Base-by-base conservation (phyloP, 139 green algal genomes). In the Volvox reticuliferus region DNA sequence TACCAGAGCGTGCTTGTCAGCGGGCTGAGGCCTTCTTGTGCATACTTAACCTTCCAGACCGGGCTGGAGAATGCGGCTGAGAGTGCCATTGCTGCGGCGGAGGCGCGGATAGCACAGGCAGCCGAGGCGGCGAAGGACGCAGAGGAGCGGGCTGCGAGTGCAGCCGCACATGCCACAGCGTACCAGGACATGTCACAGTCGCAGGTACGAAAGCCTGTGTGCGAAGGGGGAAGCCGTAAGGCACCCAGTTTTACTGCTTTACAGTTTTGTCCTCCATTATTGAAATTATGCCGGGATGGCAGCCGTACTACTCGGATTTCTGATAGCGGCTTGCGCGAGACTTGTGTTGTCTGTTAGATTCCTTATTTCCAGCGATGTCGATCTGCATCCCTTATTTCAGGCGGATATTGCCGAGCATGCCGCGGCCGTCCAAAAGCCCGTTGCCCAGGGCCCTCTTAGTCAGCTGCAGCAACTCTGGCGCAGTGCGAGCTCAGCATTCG, bases 171-270 rank as follows among this genome's bases (percentile, higher is more conserved):
- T 30, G 86, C 91, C 28, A 89, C 86, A 12, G 91, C 91, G 13
- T 93, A 93, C 86, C 83, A 93, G 79, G 91, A 93, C 80, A 81
- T 91, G 32, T 63, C 79, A 13, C 65, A 91, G 88, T 55, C 36
- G 0, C 88, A 91, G 88, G 88, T 91, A 37, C 44, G 44, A 5
- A 55, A 55, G 44, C 44, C 44, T 5, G 44, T 55, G 9, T 55
- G 44, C 5, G 44, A 55, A n/a, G n/a, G n/a, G n/a, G n/a, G n/a
- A n/a, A n/a, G n/a, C n/a, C n/a, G n/a, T n/a, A n/a, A 55, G 44
- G 44, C 44, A 55, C 44, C 44, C 9, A 9, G 44, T 55, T 14
- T 55, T 55, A 14, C 44, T 55, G 44, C 5, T 9, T 55, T 55
- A 55, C 44, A n/a, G n/a, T n/a, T n/a, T n/a, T n/a, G n/a, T n/a